These are phyloP conservation scores for Trypanosoma platydactyli DNA, from an alignment of 208 protist genomes.

Conservation along the genomic window DNA sequence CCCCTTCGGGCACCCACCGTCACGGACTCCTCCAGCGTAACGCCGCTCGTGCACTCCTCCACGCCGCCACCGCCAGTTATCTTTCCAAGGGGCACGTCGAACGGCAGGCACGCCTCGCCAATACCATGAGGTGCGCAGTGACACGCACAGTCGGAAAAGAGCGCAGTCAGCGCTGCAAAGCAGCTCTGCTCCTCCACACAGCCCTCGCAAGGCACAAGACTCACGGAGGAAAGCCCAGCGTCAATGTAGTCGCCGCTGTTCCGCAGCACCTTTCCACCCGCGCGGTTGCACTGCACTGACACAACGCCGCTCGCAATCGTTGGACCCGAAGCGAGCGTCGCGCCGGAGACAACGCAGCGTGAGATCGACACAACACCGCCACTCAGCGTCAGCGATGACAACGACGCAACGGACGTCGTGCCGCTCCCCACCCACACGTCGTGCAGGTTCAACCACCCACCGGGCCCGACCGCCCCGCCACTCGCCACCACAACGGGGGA, in stretches of 20 bases:
- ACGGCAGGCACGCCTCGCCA: slow-evolving; percentile 12
- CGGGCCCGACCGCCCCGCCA: slow-evolving; percentile 3
- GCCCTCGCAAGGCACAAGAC: slow-evolving; percentile 6
- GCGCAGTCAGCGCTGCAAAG: slow-evolving; percentile 13
- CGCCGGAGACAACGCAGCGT: slow-evolving; percentile 8
- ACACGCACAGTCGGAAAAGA: slow-evolving; percentile 8
- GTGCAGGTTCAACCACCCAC: slow-evolving; percentile 13
- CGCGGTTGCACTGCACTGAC: slow-evolving; percentile 19
- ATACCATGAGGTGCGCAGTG: slow-evolving; percentile 1
- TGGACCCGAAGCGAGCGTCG: slow-evolving; percentile 2
- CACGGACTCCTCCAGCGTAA: slow-evolving; percentile 1
- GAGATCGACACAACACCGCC: slow-evolving; percentile 12
- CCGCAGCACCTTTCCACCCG: not conserved
- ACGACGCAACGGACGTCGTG: not conserved
- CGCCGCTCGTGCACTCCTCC: not conserved
- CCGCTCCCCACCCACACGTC: not conserved
- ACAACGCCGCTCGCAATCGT: slow-evolving; percentile 1
- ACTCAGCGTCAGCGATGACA: slow-evolving; percentile 2
- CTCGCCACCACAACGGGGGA: not conserved
- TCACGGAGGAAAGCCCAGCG: slow-evolving; percentile 7
- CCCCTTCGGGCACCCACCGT: not conserved
- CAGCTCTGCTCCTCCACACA: slow-evolving; percentile 4
- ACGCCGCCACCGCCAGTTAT: not conserved
- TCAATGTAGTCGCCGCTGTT: not conserved
- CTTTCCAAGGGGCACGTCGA: slow-evolving; percentile 9